Evolutionary conservation across 78 protist species (phyloP), one percentile per base, ranked within the genome.

Genomic region (Bigelowiella natans): DNA sequence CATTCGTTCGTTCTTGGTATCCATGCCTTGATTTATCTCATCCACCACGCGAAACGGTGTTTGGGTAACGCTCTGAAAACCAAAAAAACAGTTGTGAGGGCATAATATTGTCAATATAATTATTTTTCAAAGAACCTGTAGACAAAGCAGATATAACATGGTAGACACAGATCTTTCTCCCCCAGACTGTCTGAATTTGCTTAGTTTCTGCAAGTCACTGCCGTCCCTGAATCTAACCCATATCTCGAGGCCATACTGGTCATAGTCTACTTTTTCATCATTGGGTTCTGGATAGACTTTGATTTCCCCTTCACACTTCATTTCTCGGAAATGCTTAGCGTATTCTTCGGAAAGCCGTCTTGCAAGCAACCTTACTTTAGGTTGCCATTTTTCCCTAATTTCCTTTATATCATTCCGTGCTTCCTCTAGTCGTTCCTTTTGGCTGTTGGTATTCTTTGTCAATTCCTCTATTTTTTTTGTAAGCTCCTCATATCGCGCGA

Each of bases 1-100:
- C 92, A 88, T 85, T 3, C 97, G 90, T 86, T 97, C 98, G 90
- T 96, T 95, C 88, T 38, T 91, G 40, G 95, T 91, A 92, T 95
- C 97, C 97, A 95, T 96, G 86, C 96, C 97, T 88, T 96, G 97
- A 91, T 96, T 96, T 91, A 97, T 96, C 92, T 97, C 98, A 73
- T 97, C 98, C 3, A 97, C 98, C 1, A 96, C 94, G 3, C 98
- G 92, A 89, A 97, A 96, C 2, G 98, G 98, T 31, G 94, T 90
- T 38, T n/a, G 82, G 7, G 95, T 94, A 30, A 94, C 39, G 36
- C 37, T 86, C 73, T 51, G 18, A 51, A n/a, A n/a, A n/a, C n/a
- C n/a, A n/a, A n/a, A n/a, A n/a, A n/a, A n/a, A n/a, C n/a, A n/a
- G n/a, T n/a, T n/a, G n/a, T n/a, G n/a, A n/a, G n/a, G n/a, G n/a